Evolutionary conservation across 371 early-diverging fungal species (phyloP), one percentile per base, ranked within the genome.

Genomic region (Rhizopus arrhizus): DNA sequence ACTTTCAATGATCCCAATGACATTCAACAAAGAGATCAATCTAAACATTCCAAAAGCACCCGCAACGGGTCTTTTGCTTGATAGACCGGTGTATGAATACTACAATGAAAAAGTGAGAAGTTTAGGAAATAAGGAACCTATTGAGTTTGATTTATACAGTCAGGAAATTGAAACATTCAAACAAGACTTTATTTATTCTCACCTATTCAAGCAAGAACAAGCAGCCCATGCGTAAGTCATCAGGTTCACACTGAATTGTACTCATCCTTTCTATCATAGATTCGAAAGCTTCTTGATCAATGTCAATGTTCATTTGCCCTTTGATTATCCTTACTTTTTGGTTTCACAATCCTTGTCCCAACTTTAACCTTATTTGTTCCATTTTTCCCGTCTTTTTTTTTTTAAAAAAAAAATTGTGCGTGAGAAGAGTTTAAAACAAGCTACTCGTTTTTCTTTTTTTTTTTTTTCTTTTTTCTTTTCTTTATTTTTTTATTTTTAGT

Each of bases 11-110:
- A 84, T 96, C 29, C 66, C 71, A 9, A 64, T 73, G 53, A 74
- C 90, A 6, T 95, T 95, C 65, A 72, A 74, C 11, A 67, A 75
- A 0, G 73, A 72, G 8, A 67, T 47, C 22, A 87, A 85, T 38
- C 81, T 97, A 54, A 99, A 97, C 74, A 91, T 99, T 40, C 99
- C 99, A 40, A 99, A 98, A 79, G 97, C 95, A 7, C 99, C 99
- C 8, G 92, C 94, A 1, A 74, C 95, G n/a, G 99, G 99, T 16
- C 82, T 99, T 22, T 79, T 98, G 48, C 80, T 99, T 4, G 93
- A 97, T 50, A 75, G 86, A 66, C 86, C 89, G 1, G 73, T 92
- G 41, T 94, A 88, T 64, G 72, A 77, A 12, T 70, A 77, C 3
- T 94, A 91, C 65, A 94, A 92, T 56, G 75, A 75, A 50, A 61